Evolutionary conservation across 2,329 filamentous ascomycete species (phyloP).

Genomic region (Xylariaceae sp.): DNA sequence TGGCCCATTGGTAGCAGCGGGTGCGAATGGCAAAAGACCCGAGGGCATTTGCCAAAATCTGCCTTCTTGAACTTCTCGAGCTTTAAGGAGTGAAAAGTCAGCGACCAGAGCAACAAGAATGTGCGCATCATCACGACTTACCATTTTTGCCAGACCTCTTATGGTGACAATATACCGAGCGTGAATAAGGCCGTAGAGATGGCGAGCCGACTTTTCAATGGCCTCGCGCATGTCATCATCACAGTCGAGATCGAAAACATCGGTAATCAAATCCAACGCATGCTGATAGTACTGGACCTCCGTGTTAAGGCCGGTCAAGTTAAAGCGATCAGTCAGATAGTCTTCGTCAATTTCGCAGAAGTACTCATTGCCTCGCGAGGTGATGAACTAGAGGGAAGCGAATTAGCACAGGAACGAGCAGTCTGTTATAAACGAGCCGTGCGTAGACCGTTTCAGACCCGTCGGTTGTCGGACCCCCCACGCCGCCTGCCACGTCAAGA

Average conservation of each 20-base stretch:
- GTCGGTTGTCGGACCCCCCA: neutral
- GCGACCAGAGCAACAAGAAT: neutral
- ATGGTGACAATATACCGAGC: constrained; percentile 97
- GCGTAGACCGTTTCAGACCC: neutral
- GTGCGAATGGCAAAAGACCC: constrained; percentile 90
- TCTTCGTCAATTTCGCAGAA: constrained; percentile 99
- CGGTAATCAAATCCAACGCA: constrained; percentile 92
- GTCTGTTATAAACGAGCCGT: neutral
- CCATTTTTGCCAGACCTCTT: constrained; percentile 91
- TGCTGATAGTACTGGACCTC: constrained; percentile 99
- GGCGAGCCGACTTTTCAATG: constrained; percentile 93
- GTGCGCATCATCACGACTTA: constrained; percentile 38
- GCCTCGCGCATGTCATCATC: constrained; percentile 97
- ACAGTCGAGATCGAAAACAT: constrained; percentile 97
- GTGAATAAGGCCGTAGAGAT: constrained; percentile 93
- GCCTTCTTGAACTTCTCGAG: constrained; percentile 98
- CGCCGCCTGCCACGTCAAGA: neutral
- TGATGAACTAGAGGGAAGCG: constrained; percentile 72
- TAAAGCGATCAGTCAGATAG: constrained; percentile 96
- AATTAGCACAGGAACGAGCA: constrained; percentile 21
- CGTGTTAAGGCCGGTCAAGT: constrained; percentile 91
- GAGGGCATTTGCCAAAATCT: constrained; percentile 96
- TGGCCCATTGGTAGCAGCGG: constrained; percentile 92
- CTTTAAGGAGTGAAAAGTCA: constrained; percentile 41
- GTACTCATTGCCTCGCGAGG: constrained; percentile 95